phyloP scores from a whole-genome alignment of 2,329 filamentous ascomycete genomes.

The Clarireedia monteithiana region DNA sequence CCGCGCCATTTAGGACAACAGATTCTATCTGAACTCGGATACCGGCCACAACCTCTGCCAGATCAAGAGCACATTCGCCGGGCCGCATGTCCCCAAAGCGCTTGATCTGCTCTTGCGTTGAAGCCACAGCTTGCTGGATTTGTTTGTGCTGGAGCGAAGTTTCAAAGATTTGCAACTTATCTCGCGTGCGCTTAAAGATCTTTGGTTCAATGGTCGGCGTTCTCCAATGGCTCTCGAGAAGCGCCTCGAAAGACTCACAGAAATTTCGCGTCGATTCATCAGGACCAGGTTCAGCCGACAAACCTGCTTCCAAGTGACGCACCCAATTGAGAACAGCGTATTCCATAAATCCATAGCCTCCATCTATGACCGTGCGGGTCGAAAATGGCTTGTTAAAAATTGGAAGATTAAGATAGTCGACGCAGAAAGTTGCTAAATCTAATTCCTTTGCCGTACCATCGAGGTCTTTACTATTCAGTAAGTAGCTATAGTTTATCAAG shows the following conservation, averaged over 20 bases:
- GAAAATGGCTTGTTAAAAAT: conserved; percentile 14
- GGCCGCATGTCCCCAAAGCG: background rate
- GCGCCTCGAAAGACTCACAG: conserved; percentile 4
- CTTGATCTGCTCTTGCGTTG: background rate
- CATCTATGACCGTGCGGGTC: conserved; percentile 3
- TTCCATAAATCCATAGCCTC: conserved; percentile 25
- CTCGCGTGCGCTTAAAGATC: background rate
- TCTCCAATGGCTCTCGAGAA: conserved; percentile 1
- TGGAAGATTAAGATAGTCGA: conserved; percentile 23
- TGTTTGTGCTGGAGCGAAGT: background rate
- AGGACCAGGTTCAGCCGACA: background rate
- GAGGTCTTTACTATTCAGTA: conserved; percentile 13
- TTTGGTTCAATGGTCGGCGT: background rate
- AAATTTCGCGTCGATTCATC: conserved; percentile 4
- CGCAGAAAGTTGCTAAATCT: conserved; percentile 22
- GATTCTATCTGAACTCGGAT: background rate
- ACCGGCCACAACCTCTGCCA: background rate
- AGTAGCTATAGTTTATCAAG: conserved; percentile 8
- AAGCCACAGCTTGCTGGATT: too few relatives aligned
- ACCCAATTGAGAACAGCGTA: conserved; percentile 27
- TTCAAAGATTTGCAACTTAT: background rate
- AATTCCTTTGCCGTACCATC: conserved; percentile 14
- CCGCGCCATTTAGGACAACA: background rate
- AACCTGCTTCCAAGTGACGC: conserved; percentile 16
- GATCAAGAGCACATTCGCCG: too few relatives aligned